These are phyloP conservation scores for Gynochthodes officinalis DNA, from an alignment of 257 asterid species.

Conservation along the genomic window DNA sequence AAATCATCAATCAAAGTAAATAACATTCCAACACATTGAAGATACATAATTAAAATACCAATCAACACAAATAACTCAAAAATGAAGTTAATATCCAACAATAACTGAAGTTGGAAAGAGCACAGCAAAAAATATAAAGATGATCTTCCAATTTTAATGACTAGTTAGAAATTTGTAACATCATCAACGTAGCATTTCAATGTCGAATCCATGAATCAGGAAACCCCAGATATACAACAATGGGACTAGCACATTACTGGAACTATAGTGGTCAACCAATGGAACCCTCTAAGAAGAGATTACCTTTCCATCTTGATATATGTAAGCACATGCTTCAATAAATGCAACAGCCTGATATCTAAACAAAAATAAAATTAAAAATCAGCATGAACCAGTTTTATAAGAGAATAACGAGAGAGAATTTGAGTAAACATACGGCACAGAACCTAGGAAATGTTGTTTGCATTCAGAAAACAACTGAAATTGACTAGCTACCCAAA, in stretches of 20 bases:
- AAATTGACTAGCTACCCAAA: background rate
- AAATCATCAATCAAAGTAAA: constrained; percentile 3
- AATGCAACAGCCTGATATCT: constrained; percentile 97
- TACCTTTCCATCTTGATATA: constrained; percentile 99
- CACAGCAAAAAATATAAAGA: background rate
- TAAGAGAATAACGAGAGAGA: constrained; percentile 5
- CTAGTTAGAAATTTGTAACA: background rate
- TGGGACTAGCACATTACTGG: background rate
- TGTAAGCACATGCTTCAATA: constrained; percentile 93
- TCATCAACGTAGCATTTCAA: background rate
- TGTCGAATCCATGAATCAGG: background rate
- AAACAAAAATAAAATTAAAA: constrained; percentile 26
- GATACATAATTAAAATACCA: background rate
- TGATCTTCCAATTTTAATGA: constrained; percentile 1
- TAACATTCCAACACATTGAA: background rate
- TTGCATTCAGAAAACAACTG: background rate
- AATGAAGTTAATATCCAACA: background rate
- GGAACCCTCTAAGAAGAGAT: constrained; percentile 19
- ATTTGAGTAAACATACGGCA: background rate
- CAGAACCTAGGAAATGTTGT: background rate
- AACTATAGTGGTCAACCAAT: background rate
- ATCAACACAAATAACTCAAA: no score
- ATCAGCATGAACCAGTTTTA: constrained; percentile 4
- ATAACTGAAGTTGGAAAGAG: background rate
- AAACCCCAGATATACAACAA: background rate